A percentile compares a stretch with the other conserved stretches of the same genome.
Conservation (phyloP, 371 early-diverging fungal species). For the Ordospora pajunii region DNA sequence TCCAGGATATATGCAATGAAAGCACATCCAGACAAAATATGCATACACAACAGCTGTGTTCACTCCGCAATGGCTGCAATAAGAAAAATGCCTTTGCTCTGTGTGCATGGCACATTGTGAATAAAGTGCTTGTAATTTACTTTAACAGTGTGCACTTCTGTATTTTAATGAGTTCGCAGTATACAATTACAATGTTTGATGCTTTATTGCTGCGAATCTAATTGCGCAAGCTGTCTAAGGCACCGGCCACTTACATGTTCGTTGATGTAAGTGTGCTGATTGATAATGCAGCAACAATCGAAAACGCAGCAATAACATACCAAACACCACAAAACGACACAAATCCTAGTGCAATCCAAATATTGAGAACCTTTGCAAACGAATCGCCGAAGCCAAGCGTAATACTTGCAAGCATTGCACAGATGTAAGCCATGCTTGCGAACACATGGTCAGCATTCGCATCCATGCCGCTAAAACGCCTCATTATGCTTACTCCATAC, state of each 20-base stretch:
- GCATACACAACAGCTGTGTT: neutral
- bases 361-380: neutral
- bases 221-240: neutral
- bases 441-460: neutral
- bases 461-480: too few species aligned
- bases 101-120: slow-evolving; percentile 15
- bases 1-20: neutral
- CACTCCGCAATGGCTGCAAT: neutral
- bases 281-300: too few species aligned
- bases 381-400: neutral
- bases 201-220: neutral
- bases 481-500: neutral
- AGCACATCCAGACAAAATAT: neutral
- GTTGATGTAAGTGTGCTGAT: too few species aligned
- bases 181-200: too few species aligned
- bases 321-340: neutral
- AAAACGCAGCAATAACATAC: neutral
- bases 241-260: neutral
- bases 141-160: neutral
- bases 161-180: too few species aligned
- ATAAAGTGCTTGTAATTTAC: neutral
- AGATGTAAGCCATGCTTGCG: neutral
- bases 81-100: neutral
- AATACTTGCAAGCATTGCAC: neutral
- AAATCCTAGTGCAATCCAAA: neutral